phyloP scores from a whole-genome alignment of 768 basidiomycete genomes.

The Suillus placidus region DNA sequence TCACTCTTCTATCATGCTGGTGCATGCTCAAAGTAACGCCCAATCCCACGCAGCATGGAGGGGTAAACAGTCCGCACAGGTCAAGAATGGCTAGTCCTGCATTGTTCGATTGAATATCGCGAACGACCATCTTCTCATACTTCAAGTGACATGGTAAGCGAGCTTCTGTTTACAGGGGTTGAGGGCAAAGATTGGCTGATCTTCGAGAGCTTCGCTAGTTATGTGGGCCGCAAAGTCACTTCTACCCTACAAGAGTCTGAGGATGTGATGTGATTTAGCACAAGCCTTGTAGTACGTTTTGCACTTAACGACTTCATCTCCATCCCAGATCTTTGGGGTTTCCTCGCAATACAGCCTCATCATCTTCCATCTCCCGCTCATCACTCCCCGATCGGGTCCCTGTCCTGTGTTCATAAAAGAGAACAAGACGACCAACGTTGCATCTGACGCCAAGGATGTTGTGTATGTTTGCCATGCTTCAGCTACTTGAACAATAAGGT shows the following conservation, averaged over 20 bases:
- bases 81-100: too few species aligned
- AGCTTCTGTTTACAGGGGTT: constrained; percentile 52
- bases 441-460: too few species aligned
- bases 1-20: too few species aligned
- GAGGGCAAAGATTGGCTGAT: constrained; percentile 56
- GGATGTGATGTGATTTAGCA: background rate
- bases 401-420: too few species aligned
- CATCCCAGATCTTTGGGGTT: background rate
- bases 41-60: too few species aligned
- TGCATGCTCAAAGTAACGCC: too few species aligned
- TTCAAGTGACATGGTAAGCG: constrained; percentile 4
- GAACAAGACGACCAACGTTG: too few species aligned
- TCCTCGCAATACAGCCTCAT: background rate
- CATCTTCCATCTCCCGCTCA: background rate
- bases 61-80: too few species aligned
- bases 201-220: constrained; percentile 70
- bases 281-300: background rate
- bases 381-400: too few species aligned
- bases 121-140: constrained; percentile 16
- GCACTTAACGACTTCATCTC: background rate
- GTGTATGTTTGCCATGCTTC: too few species aligned
- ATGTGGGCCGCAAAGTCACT: constrained; percentile 56
- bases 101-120: too few species aligned
- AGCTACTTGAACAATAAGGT: too few species aligned
- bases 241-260: constrained; percentile 1